Base-by-base conservation (phyloP, 1,284 basidiomycete species). In the Pseudozyma pruni region DNA sequence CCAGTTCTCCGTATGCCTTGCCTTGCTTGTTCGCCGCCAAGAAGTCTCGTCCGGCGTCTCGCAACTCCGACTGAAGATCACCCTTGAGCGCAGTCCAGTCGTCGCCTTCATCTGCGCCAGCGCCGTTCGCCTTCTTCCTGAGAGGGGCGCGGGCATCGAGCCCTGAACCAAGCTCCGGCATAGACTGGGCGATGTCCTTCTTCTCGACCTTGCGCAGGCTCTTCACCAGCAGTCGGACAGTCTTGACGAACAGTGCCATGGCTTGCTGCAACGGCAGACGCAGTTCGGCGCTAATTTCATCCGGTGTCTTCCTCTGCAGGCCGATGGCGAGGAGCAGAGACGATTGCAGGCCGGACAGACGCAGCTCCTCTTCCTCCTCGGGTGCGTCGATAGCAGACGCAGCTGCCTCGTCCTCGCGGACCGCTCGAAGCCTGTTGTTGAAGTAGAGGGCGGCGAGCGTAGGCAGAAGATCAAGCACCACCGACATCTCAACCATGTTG, bases 401-500 rank as follows among this genome's bases (percentile, higher is more conserved):
- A 25, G 66, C 73, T 3, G 64, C 73, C 37, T 73, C 73, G 38
- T 66, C 67, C n/a, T 76, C 74, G n/a, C 61, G 57, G 11, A 69
- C 54, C 2, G 59, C 71, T 13, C 74, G 85, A 48, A 51, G 81
- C 71, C 66, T 48, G 41, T 79, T 3, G 85, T 86, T n/a, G 94
- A 98, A 99, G 85, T 91, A 96, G 6, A 98, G 85, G 14, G 86
- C 84, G 0, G 92, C 89, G 32, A 95, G 84, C 0, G 86, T 87
- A 0, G 96, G 94, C 4, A 98, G 85, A 14, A 98, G 86, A 83
- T 99, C 96, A 44, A 98, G 86, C 57, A 98, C 89, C 76, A 97
- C 92, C 81, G 97, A 94, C 81, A 95, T 96, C 83, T 98, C 96
- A 43, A 98, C 87, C 88, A 91, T 90, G 83, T 94, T 96, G 83